These are phyloP conservation scores for Arachnopeziza araneosa DNA, from an alignment of 2,329 filamentous ascomycete genomes.

Conservation along the genomic window DNA sequence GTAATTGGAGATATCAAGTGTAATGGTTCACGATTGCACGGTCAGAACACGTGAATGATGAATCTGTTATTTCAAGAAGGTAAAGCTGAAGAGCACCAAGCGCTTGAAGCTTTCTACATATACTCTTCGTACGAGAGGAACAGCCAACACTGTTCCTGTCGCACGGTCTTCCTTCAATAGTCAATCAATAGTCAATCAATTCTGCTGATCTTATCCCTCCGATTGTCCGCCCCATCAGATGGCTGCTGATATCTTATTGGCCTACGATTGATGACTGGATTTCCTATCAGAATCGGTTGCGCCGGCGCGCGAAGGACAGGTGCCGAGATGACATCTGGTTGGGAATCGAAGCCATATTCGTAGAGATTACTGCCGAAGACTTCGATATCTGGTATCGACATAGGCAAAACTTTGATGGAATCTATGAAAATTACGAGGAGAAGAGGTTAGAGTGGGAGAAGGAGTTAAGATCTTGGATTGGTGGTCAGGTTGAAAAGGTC, in stretches of 20 bases:
- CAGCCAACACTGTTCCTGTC: too few species aligned
- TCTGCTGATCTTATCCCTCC: too few species aligned
- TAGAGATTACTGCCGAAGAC: neutral
- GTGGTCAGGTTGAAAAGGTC: neutral
- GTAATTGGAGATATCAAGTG: too few species aligned
- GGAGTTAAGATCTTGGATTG: neutral
- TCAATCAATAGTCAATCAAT: too few species aligned
- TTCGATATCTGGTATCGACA: neutral
- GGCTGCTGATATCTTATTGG: neutral
- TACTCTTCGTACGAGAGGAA: too few species aligned
- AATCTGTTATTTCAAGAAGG: too few species aligned
- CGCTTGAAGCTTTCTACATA: too few species aligned
- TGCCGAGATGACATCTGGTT: neutral
- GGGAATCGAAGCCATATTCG: neutral
- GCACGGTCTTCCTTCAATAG: too few species aligned
- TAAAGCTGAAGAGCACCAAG: too few species aligned
- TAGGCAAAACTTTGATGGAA: neutral
- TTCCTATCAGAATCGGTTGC: neutral
- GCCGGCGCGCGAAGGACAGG: too few species aligned
- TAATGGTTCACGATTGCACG: too few species aligned
- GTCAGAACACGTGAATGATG: too few species aligned
- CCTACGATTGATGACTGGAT: neutral
- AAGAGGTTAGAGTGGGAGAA: neutral
- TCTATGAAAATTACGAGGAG: neutral
- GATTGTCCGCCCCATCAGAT: neutral